Base-by-base conservation (phyloP, 768 basidiomycete species). In the Phaffia tasmanica region DNA sequence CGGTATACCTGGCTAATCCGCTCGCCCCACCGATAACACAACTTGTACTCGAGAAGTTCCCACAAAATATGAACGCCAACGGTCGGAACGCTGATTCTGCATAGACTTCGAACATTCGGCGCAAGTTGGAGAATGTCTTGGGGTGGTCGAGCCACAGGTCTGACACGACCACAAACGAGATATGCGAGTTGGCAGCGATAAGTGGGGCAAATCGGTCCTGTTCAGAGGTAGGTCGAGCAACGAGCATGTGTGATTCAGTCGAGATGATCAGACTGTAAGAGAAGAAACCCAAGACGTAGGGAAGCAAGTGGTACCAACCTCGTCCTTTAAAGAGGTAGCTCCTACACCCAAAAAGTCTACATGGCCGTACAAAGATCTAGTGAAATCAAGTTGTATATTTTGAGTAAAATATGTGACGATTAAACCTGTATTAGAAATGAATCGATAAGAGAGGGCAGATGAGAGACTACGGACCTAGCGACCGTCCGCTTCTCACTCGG, bases 331-430 rank as follows among this genome's bases (percentile, higher is more conserved):
- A 1, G 93, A 90, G 1, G 92, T 87, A 3, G 89, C 84, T 1
- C 95, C 95, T 72, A 87, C 85, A n/a, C 95, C 95, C 15, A 98
- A 81, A 73, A 98, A 95, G 75, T 99, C 95, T 35, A 97, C 85
- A 73, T 98, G 95, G 0, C 93, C 95, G 73, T 89, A 95, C 70
- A 98, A 86, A 50, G 87, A 89, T 70, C 91, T 93, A 73, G 14
- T 53, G 58, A 48, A 51, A 18, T 65, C 27, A 6, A 29, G 23
- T 15, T 18, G 58, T 11, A 16, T n/a, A n/a, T n/a, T n/a, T n/a
- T n/a, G n/a, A 30, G 48, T 0, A 76, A 56, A 47, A 57, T 57
- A 29, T 55, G 53, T 57, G 67, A 53, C 19, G 29, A 35, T 56
- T 27, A 7, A 54, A 58, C 27, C 32, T 58, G 1, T 30, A 16